A percentile compares a stretch with the other conserved stretches of the same genome.
These are phyloP conservation scores for Boeremia lycopersici DNA, from an alignment of 2,329 filamentous ascomycete genomes.

Conservation along the genomic window DNA sequence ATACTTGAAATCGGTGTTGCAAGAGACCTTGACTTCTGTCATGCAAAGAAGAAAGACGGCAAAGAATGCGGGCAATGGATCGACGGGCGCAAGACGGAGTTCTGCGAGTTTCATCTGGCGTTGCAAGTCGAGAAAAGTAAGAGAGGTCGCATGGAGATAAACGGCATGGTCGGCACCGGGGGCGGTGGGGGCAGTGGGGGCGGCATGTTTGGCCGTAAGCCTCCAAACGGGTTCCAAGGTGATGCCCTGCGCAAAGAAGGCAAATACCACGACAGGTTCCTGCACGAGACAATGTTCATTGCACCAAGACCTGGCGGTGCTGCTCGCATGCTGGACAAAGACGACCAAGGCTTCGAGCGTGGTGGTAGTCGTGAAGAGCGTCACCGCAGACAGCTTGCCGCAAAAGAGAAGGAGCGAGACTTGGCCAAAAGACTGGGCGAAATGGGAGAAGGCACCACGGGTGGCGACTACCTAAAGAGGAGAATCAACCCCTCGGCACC, in stretches of 20 bases:
- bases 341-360: conserved; percentile 50
- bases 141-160: conserved; percentile 77
- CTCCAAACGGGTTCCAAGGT: conserved; percentile 29
- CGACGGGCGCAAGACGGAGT: conserved; percentile 84
- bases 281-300: conserved; percentile 58
- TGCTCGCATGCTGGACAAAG: conserved; percentile 68
- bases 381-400: conserved; percentile 67
- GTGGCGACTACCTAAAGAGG: conserved; percentile 71
- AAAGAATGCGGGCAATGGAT: conserved; percentile 82
- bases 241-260: conserved; percentile 43
- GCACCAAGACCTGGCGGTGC: conserved; percentile 56
- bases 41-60: conserved; percentile 82
- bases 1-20: conserved; percentile 87
- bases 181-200: conserved; percentile 38
- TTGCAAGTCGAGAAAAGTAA: conserved; percentile 75
- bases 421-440: conserved; percentile 71
- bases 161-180: conserved; percentile 64
- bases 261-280: conserved; percentile 61
- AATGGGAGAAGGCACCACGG: conserved; percentile 66
- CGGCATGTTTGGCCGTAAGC: conserved; percentile 42
- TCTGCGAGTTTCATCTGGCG: conserved; percentile 92
- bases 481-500: conserved; percentile 30
- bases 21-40: conserved; percentile 87
- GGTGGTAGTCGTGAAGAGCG: conserved; percentile 69
- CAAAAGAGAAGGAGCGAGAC: conserved; percentile 73